phyloP scores from a whole-genome alignment of 208 protist genomes.

The Leishmania mexicana region DNA sequence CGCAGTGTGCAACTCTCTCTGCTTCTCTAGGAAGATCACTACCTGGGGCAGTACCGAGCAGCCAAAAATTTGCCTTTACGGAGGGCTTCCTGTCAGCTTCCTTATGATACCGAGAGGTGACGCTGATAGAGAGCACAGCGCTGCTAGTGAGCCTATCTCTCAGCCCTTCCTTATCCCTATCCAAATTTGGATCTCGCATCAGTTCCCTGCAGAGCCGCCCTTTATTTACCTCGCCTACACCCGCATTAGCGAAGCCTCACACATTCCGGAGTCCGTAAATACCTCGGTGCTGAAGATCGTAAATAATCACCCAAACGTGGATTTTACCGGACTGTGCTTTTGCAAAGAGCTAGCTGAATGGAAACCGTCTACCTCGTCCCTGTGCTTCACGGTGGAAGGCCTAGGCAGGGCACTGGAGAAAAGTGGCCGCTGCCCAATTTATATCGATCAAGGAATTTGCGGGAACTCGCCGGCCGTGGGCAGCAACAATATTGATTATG shows the following conservation, averaged over 20 bases:
- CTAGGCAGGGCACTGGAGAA: slow-evolving; percentile 34
- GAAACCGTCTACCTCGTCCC: slow-evolving; percentile 41
- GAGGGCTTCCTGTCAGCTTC: slow-evolving; percentile 45
- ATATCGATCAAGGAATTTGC: slow-evolving; percentile 32
- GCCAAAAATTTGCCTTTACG: slow-evolving; percentile 65
- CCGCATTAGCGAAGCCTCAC: slow-evolving; percentile 21
- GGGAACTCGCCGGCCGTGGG: neutral
- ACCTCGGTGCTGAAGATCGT: slow-evolving; percentile 34
- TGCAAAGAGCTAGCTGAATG: slow-evolving; percentile 50
- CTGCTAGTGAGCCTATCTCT: neutral
- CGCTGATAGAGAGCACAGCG: neutral
- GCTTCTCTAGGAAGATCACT: slow-evolving; percentile 36
- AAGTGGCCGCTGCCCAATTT: slow-evolving; percentile 48
- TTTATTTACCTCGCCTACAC: slow-evolving; percentile 45
- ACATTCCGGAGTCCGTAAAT: slow-evolving; percentile 22
- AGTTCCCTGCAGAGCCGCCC: slow-evolving; percentile 63
- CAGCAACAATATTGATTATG: slow-evolving; percentile 4
- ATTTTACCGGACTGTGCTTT: slow-evolving; percentile 59
- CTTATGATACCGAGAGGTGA: slow-evolving; percentile 16
- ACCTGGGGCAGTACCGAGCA: slow-evolving; percentile 59
- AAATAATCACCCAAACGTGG: slow-evolving; percentile 56
- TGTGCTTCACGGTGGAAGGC: slow-evolving; percentile 34
- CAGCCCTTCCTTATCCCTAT: slow-evolving; percentile 46
- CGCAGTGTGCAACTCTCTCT: slow-evolving; percentile 26
- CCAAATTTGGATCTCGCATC: slow-evolving; percentile 63